Conservation (phyloP, 2,329 filamentous ascomycete species). For the Pseudopyrenochaeta lycopersici region DNA sequence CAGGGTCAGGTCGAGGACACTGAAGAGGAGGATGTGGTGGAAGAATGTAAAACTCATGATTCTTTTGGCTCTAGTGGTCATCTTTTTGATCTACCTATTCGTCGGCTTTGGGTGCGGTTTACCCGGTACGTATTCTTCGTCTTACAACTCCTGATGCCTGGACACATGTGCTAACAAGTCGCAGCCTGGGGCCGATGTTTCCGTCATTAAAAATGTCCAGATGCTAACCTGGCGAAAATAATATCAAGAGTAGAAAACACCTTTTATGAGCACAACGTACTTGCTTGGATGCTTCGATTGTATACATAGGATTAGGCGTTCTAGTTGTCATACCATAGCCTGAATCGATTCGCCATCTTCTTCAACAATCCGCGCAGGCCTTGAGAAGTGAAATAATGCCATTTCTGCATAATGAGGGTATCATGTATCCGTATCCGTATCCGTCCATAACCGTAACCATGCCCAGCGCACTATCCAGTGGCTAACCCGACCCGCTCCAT, state of each 20-base stretch:
- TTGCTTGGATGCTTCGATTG: neutral
- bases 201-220: conserved; percentile 25
- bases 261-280: neutral
- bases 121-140: conserved; percentile 54
- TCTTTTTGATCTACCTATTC: conserved; percentile 76
- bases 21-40: conserved; percentile 99
- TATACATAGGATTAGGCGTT: conserved; percentile 16
- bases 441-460: neutral
- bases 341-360: neutral
- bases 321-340: conserved; percentile 1
- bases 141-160: neutral
- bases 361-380: conserved; percentile 3
- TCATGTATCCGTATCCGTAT: conserved; percentile 7
- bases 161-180: conserved; percentile 21
- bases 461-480: neutral
- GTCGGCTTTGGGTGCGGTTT: conserved; percentile 77
- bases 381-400: neutral
- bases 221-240: neutral
- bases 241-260: neutral
- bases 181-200: conserved; percentile 51
- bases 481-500: neutral
- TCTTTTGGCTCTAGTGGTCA: conserved; percentile 74
- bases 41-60: conserved; percentile 98
- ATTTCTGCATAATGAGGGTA: neutral
- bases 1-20: conserved; percentile 81